Conservation (phyloP, 1,284 basidiomycete species). For the Leccinum pachyderme region DNA sequence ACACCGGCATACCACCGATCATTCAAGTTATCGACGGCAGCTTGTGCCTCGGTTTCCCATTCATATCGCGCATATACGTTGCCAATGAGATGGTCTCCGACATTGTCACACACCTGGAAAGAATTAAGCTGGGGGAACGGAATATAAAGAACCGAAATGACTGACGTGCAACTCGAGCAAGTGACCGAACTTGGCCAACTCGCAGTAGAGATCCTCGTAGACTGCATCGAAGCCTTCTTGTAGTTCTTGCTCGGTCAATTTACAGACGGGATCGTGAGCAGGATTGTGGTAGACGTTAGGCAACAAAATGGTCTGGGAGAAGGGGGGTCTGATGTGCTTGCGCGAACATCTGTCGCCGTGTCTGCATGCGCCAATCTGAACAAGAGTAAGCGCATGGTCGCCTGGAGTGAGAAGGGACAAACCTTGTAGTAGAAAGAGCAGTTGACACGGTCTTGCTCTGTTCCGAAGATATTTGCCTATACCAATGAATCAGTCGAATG, state of each 20-base stretch:
- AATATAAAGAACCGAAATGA: slow-evolving; percentile 16
- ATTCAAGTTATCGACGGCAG: slow-evolving; percentile 91
- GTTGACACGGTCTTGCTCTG: slow-evolving; percentile 91
- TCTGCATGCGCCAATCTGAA: slow-evolving; percentile 89
- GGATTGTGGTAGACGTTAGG: slow-evolving; percentile 99
- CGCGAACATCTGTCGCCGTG: slow-evolving; percentile 96
- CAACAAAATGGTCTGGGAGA: slow-evolving; percentile 95
- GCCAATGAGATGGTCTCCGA: slow-evolving; percentile 97
- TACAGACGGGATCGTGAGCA: slow-evolving; percentile 86
- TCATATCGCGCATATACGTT: slow-evolving; percentile 99
- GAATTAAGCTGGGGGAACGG: slow-evolving; percentile 1
- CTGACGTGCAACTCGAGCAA: slow-evolving; percentile 91
- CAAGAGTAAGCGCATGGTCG: slow-evolving; percentile 8
- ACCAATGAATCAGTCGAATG: background rate
- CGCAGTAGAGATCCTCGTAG: slow-evolving; percentile 93
- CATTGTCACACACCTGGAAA: slow-evolving; percentile 91
- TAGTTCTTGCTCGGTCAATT: slow-evolving; percentile 82
- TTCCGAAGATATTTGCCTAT: slow-evolving; percentile 83
- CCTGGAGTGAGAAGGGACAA: slow-evolving; percentile 22
- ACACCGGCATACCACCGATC: slow-evolving; percentile 97
- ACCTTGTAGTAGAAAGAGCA: slow-evolving; percentile 96
- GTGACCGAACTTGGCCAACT: slow-evolving; percentile 93
- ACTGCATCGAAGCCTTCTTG: slow-evolving; percentile 97
- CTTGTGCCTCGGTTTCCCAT: slow-evolving; percentile 96
- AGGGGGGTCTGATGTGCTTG: slow-evolving; percentile 97